Conservation (phyloP, 2,329 filamentous ascomycete species). For the Periconia digitata region DNA sequence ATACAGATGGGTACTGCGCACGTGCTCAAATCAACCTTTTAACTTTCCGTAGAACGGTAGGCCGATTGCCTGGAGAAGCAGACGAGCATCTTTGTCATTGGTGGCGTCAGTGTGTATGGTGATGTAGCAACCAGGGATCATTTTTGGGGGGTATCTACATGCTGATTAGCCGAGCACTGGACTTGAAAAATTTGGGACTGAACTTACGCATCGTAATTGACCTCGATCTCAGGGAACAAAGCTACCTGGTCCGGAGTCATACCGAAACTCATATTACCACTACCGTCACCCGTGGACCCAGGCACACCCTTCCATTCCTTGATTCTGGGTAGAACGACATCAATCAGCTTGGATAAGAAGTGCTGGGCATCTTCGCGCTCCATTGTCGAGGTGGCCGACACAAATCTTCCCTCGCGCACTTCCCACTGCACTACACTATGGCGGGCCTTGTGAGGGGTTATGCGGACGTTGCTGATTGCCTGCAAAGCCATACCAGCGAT, state of each 20-base stretch:
- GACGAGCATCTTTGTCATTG: slow-evolving; percentile 79
- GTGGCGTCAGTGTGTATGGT: slow-evolving; percentile 82
- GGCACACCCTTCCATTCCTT: slow-evolving; percentile 92
- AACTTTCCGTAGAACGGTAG: slow-evolving; percentile 82
- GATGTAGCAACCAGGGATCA: slow-evolving; percentile 85
- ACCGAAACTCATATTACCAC: slow-evolving; percentile 85
- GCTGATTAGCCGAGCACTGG: slow-evolving; percentile 4
- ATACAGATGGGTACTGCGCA: slow-evolving; percentile 16
- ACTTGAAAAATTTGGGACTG: background rate
- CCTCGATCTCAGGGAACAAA: slow-evolving; percentile 89
- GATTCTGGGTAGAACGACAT: slow-evolving; percentile 88
- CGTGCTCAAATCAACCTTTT: slow-evolving; percentile 29
- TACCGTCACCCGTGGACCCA: slow-evolving; percentile 77
- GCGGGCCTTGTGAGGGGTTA: slow-evolving; percentile 69
- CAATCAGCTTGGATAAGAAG: slow-evolving; percentile 86
- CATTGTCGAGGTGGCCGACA: slow-evolving; percentile 77
- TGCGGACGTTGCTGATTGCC: slow-evolving; percentile 78
- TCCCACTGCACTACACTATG: slow-evolving; percentile 74
- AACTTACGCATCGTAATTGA: slow-evolving; percentile 86
- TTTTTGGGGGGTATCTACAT: slow-evolving; percentile 63
- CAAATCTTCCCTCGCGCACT: slow-evolving; percentile 68
- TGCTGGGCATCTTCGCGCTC: slow-evolving; percentile 81
- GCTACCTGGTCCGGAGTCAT: slow-evolving; percentile 74
- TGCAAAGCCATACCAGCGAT: slow-evolving; percentile 83
- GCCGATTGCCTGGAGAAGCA: slow-evolving; percentile 72